Percentiles rank a stretch among this genome's conserved stretches.
Evolutionary conservation across 75 land plant species (phyloP).

Genomic region (Gnetum montanum): DNA sequence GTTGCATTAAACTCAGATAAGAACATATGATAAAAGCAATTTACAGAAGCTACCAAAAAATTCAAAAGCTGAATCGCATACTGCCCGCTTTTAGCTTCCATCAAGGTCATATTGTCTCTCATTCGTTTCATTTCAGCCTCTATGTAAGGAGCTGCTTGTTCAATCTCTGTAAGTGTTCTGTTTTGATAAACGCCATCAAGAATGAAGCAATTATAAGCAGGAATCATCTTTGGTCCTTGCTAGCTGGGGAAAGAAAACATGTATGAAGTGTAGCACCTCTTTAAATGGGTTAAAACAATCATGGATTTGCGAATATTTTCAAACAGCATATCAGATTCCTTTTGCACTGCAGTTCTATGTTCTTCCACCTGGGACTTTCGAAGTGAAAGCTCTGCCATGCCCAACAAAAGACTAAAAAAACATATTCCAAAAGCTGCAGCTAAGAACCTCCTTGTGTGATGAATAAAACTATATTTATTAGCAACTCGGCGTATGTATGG

Average conservation of each 20-base stretch:
- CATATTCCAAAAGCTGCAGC: background rate
- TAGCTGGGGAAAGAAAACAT: background rate
- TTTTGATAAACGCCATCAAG: background rate
- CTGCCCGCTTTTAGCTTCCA: constrained; percentile 84
- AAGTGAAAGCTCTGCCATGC: constrained; percentile 66
- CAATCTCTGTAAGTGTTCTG: constrained; percentile 68
- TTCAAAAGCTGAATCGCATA: constrained; percentile 66
- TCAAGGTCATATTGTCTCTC: constrained; percentile 73
- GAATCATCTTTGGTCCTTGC: background rate
- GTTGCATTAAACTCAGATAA: background rate
- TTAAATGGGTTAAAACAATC: constrained; percentile 66
- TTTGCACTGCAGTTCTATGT: constrained; percentile 64
- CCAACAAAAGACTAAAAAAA: constrained; percentile 56
- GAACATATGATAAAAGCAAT: background rate
- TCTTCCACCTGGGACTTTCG: constrained; percentile 76
- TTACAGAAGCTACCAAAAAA: constrained; percentile 50
- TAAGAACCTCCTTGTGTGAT: background rate
- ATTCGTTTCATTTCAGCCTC: constrained; percentile 77
- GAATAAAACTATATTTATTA: background rate
- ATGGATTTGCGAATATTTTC: constrained; percentile 90
- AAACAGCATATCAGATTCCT: constrained; percentile 81
- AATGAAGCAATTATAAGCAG: background rate
- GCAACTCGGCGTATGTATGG: background rate
- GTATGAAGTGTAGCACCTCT: constrained; percentile 35
- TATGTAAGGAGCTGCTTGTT: constrained; percentile 63